Conservation (phyloP, 306 rosid species). For the Fragaria nilgerrensis region DNA sequence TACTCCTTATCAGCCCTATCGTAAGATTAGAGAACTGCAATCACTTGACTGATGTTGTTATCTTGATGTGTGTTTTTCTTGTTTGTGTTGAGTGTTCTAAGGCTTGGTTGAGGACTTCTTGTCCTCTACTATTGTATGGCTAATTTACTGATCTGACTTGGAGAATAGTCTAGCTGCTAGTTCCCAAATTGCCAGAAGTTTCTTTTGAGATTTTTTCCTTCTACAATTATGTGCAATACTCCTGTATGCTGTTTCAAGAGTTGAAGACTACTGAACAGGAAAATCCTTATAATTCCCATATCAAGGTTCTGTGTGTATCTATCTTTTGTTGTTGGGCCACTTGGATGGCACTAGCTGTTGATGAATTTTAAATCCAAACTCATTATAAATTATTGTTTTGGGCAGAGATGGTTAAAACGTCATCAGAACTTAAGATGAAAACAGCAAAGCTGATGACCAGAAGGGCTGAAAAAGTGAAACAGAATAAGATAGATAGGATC, state of each 20-base stretch:
- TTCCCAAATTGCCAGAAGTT: background rate
- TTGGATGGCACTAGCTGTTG: slow-evolving; percentile 1
- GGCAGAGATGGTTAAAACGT: slow-evolving; percentile 56
- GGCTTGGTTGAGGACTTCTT: background rate
- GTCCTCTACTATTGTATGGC: background rate
- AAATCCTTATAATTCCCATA: background rate
- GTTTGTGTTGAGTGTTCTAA: background rate
- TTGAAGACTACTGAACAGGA: background rate
- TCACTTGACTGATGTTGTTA: background rate
- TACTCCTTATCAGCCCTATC: background rate
- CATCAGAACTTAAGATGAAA: slow-evolving; percentile 52
- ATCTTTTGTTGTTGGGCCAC: slow-evolving; percentile 8
- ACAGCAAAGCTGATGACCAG: slow-evolving; percentile 41
- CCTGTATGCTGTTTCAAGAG: background rate
- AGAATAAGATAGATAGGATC: slow-evolving; percentile 29
- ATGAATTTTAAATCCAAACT: slow-evolving; percentile 7
- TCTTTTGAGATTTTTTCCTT: background rate
- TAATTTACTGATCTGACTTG: background rate
- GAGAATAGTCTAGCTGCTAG: background rate
- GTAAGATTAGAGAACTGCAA: background rate
- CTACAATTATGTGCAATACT: background rate
- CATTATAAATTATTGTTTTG: slow-evolving; percentile 22
- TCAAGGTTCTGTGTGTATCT: background rate
- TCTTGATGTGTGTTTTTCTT: background rate
- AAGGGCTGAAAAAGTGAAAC: slow-evolving; percentile 40